phyloP scores from a whole-genome alignment of 345 rosid genomes.

The Boechera divaricarpa region DNA sequence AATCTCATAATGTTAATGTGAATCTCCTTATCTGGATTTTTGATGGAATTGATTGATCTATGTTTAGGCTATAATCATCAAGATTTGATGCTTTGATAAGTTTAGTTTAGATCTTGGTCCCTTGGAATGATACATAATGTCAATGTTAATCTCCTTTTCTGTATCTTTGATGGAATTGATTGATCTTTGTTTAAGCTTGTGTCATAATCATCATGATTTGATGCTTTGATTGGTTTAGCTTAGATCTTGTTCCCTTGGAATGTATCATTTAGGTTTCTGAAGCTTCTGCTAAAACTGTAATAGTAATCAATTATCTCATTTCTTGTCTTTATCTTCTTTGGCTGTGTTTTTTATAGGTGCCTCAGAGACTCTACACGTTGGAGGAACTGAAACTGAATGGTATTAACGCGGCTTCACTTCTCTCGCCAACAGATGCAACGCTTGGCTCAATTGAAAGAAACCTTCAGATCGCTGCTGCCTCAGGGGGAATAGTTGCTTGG shows the following conservation, averaged over 20 bases:
- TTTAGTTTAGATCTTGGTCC: background rate
- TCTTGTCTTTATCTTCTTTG: background rate
- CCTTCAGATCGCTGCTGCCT: constrained; percentile 68
- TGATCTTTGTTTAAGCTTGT: background rate
- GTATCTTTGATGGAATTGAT: background rate
- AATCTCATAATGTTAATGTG: background rate
- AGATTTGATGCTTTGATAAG: background rate
- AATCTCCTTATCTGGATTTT: background rate
- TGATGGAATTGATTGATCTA: background rate
- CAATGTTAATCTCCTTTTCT: background rate
- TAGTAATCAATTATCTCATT: background rate
- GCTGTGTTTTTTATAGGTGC: constrained; percentile 53
- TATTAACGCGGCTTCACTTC: constrained; percentile 67
- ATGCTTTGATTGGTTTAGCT: background rate
- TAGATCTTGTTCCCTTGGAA: background rate
- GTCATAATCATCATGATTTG: background rate
- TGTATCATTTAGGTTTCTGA: background rate
- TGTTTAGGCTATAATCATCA: background rate
- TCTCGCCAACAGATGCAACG: constrained; percentile 80
- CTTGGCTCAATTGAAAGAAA: constrained; percentile 79
- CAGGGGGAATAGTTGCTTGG: constrained; percentile 73
- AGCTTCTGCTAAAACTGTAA: background rate
- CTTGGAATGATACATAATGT: background rate
- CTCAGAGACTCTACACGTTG: constrained; percentile 83
- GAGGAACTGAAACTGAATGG: constrained; percentile 89